phyloP scores from a whole-genome alignment of 345 rosid species.

The Eucalyptus leucophloia region DNA sequence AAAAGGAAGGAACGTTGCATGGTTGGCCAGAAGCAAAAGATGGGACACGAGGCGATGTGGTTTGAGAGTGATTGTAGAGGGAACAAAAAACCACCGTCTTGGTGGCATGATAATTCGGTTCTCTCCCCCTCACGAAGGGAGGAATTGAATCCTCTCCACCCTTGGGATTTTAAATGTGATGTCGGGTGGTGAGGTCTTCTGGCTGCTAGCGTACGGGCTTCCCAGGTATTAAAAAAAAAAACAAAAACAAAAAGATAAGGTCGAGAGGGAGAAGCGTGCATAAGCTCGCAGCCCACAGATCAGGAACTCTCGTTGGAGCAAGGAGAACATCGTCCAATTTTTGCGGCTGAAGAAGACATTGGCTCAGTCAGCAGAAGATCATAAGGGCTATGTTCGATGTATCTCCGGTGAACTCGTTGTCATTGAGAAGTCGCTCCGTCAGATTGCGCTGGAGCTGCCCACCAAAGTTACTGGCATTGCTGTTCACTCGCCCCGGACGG shows the following conservation, averaged over 20 bases:
- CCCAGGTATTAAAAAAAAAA: too few relatives aligned
- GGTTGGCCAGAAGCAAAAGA: neutral
- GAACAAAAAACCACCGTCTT: too few relatives aligned
- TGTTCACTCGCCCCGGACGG: neutral
- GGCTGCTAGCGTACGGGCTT: accelerated
- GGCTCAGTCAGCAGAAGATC: too few relatives aligned
- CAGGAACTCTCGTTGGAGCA: neutral
- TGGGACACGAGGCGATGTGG: neutral
- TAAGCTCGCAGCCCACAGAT: neutral
- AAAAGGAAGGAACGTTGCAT: neutral
- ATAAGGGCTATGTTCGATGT: too few relatives aligned
- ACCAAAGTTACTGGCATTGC: neutral
- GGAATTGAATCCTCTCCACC: accelerated
- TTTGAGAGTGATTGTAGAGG: neutral
- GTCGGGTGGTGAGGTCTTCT: accelerated
- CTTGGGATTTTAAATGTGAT: too few relatives aligned
- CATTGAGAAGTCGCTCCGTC: neutral
- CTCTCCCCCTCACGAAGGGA: too few relatives aligned
- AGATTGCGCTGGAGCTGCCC: neutral
- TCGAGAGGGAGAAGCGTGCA: neutral
- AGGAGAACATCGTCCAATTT: neutral
- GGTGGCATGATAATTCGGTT: accelerated
- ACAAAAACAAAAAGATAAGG: too few relatives aligned
- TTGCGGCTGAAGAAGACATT: neutral
- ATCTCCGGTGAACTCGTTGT: neutral